Evolutionary conservation across 352 stramenopile species (phyloP), one percentile per base, ranked within the genome.

Genomic region (Phytophthora tentaculata): DNA sequence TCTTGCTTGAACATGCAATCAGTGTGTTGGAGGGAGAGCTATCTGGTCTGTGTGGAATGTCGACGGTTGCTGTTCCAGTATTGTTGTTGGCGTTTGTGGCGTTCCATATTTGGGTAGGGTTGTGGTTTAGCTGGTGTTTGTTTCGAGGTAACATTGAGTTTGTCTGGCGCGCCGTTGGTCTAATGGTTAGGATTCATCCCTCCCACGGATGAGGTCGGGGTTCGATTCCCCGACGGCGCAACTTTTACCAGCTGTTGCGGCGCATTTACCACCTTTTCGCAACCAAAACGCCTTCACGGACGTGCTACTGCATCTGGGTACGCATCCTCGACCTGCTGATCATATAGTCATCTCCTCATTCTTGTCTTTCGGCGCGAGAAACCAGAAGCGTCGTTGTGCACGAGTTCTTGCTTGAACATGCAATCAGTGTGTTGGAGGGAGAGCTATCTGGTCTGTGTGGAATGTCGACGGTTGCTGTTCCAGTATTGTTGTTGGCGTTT

Each of bases 121-220:
- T 39, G 32, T 39, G 32, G 32, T 39, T 39, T 39, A 8, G 32
- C 2, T 39, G 32, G 32, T 39, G 32, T 39, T 39, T 39, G 32
- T 39, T 14, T 39, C 13, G 32, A 39, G 32, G 32, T 39, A 39
- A 39, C 32, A 39, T 39, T 14, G 5, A 39, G 32, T 39, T 14
- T 39, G 32, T 39, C 32, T 39, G 32, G 3, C n/a, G 49, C 49
- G 16, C 49, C 49, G 24, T 43, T 43, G 14, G 54, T 52, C 54
- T 41, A 61, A 61, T 61, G 54, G 39, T 53, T 61, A 61, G 54
- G 54, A 61, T 61, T 61, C 54, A 53, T 61, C 41, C 37, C 54
- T 61, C 14, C 54, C 54, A 61, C 5, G 22, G 37, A 61, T 58
- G 51, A 59, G 32, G 32, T 60, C 20, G 37, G 53, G 53, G 37